Conservation (phyloP, 2,329 filamentous ascomycete genomes). For the Trichoderma aggressivum region DNA sequence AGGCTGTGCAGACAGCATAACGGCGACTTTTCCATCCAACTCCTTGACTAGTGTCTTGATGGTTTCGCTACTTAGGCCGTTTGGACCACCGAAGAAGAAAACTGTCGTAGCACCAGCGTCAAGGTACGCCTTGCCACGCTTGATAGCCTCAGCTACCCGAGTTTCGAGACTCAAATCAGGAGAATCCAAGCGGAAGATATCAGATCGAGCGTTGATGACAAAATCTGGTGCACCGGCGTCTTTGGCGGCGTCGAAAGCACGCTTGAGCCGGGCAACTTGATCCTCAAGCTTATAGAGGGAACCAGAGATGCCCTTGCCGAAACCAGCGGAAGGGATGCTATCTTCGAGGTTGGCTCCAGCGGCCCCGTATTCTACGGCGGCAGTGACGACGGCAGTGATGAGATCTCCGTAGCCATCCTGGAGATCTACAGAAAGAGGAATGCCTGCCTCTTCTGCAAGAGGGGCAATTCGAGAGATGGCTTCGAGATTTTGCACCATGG, state of each 20-base stretch:
- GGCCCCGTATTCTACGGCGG: conserved; percentile 48
- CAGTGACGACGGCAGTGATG: conserved; percentile 43
- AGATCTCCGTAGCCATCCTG: conserved; percentile 57
- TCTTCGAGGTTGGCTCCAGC: conserved; percentile 61
- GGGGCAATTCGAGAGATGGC: conserved; percentile 44
- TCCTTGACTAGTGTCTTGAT: conserved; percentile 45
- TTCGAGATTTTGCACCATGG: conserved; percentile 48
- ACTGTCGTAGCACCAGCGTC: conserved; percentile 56
- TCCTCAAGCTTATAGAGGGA: conserved; percentile 39
- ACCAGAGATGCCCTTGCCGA: conserved; percentile 31
- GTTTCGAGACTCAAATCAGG: conserved; percentile 30
- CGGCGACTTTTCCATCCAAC: conserved; percentile 49
- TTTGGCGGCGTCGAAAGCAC: conserved; percentile 40
- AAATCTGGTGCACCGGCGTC: conserved; percentile 52
- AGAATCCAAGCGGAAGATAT: conserved; percentile 44
- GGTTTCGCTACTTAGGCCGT: conserved; percentile 44
- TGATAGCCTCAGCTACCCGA: conserved; percentile 46
- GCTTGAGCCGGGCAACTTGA: conserved; percentile 46
- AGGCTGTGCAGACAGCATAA: conserved; percentile 39
- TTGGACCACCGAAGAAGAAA: conserved; percentile 56
- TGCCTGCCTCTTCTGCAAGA: conserved; percentile 37
- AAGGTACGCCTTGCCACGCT: conserved; percentile 54
- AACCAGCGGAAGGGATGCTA: conserved; percentile 35
- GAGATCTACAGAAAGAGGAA: conserved; percentile 55
- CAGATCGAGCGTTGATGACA: conserved; percentile 56